Base-by-base conservation (phyloP, 225 moss, liverwort and hornwort genomes). In the Marchantia polymorpha region DNA sequence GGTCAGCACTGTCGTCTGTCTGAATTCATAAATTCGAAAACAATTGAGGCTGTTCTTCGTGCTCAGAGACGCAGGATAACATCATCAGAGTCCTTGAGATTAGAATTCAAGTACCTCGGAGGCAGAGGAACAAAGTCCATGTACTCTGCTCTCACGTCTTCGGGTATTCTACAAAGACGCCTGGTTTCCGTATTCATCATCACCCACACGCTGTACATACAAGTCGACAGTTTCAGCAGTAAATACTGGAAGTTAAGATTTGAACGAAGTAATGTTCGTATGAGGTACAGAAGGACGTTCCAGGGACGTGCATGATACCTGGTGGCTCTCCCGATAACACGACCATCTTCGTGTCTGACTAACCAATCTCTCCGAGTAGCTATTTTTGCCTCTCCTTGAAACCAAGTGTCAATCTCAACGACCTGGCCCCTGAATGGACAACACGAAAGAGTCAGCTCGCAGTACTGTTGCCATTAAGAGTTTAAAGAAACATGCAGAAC, bases 121-220 rank as follows among this genome's bases (percentile, higher is more conserved):
- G 65, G 78, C 66, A 71, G 69, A 14, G 81, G 84, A 26, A 78
- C 77, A 30, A 72, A 81, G 16, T 52, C 81, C 77, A 81, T 85
- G 69, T 81, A 85, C 68, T 85, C 84, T 6, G 77, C 84, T 68
- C 75, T 77, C 49, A 85, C 78, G 55, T 85, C 84, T 69, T 85
- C 84, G 15, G 84, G 49, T 65, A 81, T 85, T 74, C 84, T 81
- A 47, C 70, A 77, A 0, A 85, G 81, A 19, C 81, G 81, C 67
- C 84, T 85, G 3, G 84, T 85, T n/a, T 78, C 78, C 68, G 78
- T 78, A 31, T 74, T 85, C 84, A 85, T 85, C 84, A 85, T 85
- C 73, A 85, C 81, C 84, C 84, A 85, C 67, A 78, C 63, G 59
- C 84, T 85, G 81, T 66, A 69, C 25, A 49, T 53, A 31, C 10